phyloP scores from a whole-genome alignment of 352 stramenopile genomes.

The Globisporangium cederbergense region DNA sequence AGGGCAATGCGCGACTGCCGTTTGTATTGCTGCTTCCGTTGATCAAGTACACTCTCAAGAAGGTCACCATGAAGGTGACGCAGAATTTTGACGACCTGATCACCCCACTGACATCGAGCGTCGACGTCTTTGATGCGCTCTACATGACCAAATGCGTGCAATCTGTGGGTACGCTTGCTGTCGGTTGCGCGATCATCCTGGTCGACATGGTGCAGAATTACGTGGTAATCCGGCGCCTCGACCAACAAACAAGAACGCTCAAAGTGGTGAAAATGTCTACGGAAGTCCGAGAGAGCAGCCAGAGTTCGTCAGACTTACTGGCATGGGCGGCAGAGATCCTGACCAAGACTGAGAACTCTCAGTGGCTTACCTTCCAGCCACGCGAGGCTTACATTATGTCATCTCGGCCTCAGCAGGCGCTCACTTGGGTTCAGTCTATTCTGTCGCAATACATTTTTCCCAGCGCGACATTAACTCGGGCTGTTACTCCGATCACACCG shows the following conservation, averaged over 20 bases:
- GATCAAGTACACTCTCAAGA: conserved; percentile 7
- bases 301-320: neutral
- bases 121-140: conserved; percentile 15
- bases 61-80: neutral
- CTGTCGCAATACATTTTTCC: too few species aligned
- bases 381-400: neutral
- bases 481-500: too few species aligned
- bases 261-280: neutral
- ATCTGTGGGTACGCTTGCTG: conserved; percentile 11
- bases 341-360: neutral
- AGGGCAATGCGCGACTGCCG: neutral
- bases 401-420: too few species aligned
- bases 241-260: neutral
- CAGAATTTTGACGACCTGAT: neutral
- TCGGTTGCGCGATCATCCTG: conserved; percentile 12
- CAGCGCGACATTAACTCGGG: too few species aligned
- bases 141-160: conserved; percentile 27
- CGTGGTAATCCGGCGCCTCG: neutral
- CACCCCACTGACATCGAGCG: neutral
- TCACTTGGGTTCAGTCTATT: too few species aligned
- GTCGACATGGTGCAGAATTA: conserved; percentile 13
- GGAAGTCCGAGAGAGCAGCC: neutral
- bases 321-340: neutral
- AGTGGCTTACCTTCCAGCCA: neutral
- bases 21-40: conserved; percentile 13